Base-by-base conservation (phyloP, 192 early-diverging fungal genomes). In the Lunasporangiospora selenospora region DNA sequence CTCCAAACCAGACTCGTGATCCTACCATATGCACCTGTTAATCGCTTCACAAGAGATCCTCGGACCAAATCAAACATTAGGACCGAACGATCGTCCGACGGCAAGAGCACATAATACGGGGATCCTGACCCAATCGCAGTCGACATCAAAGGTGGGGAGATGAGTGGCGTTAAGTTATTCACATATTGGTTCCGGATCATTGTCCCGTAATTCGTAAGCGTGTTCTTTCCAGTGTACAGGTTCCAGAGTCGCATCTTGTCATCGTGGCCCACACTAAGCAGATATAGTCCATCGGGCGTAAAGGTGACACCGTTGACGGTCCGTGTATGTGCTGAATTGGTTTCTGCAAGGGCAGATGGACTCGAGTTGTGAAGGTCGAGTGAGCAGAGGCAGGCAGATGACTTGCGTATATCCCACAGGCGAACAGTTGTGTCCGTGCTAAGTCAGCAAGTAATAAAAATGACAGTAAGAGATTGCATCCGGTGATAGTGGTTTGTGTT, bases 371-470 rank as follows among this genome's bases (percentile, higher is more conserved):
- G 79, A 51, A 85, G 66, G 55, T 90, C 87, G 8, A 92, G 73
- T 0, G 78, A 78, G 34, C 76, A 62, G 7, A 97, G 41, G 23
- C 85, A 89, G 6, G 92, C 62, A 16, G 82, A 65, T 7, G 92
- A 83, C 52, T 86, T 88, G 33, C 95, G 86, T 30, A 95, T 87
- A 71, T 97, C 95, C 95, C 95, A 97, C 40, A 95, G 60, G 12
- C 85, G 78, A 3, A 92, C 65, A 3, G 81, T 85, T 19, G 85
- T 84, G 57, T 93, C 92, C 5, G 63, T 70, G 33, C 87, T 90
- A 54, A 21, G 29, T 23, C 6, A n/a, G 10, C 7, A 39, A 31
- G n/a, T 21, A 34, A 8, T 32, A 10, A 18, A 58, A 48, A 51
- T 43, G 45, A 38, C n/a, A 60, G 37, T n/a, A 42, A 19, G 23